Evolutionary conservation across 148 eudicot species (phyloP).

Genomic region (Arbutus unedo): DNA sequence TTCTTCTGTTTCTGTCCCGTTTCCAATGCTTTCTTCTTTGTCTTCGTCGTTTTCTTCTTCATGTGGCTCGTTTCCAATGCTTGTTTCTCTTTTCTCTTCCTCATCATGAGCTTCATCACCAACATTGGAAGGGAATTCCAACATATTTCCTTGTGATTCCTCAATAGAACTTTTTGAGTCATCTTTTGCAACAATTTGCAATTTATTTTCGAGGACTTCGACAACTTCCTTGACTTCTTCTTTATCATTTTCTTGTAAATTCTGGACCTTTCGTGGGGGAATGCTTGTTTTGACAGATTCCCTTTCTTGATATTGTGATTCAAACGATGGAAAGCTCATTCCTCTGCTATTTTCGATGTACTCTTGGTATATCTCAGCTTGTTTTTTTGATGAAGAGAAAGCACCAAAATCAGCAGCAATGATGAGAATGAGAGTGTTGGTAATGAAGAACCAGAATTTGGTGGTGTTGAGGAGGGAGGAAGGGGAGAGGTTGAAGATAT

Average conservation of each 20-base stretch:
- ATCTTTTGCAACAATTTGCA: constrained; percentile 3
- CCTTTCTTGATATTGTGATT: neutral
- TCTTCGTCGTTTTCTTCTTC: neutral
- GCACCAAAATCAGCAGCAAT: constrained; percentile 40
- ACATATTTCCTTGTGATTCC: neutral
- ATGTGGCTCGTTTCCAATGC: constrained; percentile 11
- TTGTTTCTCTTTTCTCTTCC: constrained; percentile 13
- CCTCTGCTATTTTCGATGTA: neutral
- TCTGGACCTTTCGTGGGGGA: neutral
- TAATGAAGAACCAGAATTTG: constrained; percentile 45
- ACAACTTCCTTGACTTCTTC: constrained; percentile 21
- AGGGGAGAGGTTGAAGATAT: constrained; percentile 37
- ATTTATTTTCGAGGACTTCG: neutral
- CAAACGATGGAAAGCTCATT: neutral
- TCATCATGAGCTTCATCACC: neutral
- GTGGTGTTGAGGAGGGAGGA: constrained; percentile 33
- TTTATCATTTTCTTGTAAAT: constrained; percentile 1
- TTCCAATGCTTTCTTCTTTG: neutral
- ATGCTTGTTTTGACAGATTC: neutral
- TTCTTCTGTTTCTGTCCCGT: constrained; percentile 20
- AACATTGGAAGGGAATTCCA: neutral
- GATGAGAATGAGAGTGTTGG: constrained; percentile 49
- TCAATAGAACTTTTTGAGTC: neutral
- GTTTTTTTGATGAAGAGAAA: constrained; percentile 25
- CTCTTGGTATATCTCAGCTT: constrained; percentile 14